A percentile compares a stretch with the other conserved stretches of the same genome.
Conservation (phyloP, 1,284 basidiomycete genomes). For the Pascua guehoae region DNA sequence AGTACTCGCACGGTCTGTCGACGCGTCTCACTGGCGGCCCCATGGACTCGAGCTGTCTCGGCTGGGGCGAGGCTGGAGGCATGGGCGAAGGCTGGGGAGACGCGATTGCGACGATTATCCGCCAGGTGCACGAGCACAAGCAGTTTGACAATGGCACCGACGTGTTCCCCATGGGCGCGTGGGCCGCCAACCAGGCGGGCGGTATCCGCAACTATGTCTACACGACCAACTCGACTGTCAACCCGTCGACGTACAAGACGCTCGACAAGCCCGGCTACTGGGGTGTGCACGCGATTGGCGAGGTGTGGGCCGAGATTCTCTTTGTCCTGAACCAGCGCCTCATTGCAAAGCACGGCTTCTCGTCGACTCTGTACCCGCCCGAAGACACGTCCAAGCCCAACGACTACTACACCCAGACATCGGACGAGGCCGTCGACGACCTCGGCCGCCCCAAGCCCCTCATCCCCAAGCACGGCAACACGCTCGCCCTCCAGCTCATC, state of each 20-base stretch:
- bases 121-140: constrained; percentile 66
- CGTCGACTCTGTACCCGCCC: constrained; percentile 75
- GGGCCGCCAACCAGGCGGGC: constrained; percentile 73
- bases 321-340: constrained; percentile 75
- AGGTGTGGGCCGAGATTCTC: constrained; percentile 93
- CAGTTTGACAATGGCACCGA: constrained; percentile 47
- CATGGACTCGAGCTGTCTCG: constrained; percentile 84
- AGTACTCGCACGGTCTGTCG: constrained; percentile 80
- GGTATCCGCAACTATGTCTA: constrained; percentile 90
- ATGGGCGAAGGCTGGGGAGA: constrained; percentile 81
- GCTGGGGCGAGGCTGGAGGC: constrained; percentile 91
- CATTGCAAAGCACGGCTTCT: constrained; percentile 76
- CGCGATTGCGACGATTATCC: constrained; percentile 77
- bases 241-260: constrained; percentile 93
- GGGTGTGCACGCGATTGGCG: constrained; percentile 73
- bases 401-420: constrained; percentile 64
- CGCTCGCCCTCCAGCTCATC: constrained; percentile 79
- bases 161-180: constrained; percentile 80
- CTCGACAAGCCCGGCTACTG: constrained; percentile 69
- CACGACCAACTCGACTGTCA: constrained; percentile 69
- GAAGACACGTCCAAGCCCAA: constrained; percentile 43
- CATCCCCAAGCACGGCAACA: constrained; percentile 88
- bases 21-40: constrained; percentile 93
- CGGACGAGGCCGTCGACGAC: constrained; percentile 33
- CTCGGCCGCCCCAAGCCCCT: constrained; percentile 57